Percentiles rank a stretch among this genome's conserved stretches.
Conservation (phyloP, 2,329 filamentous ascomycete species). For the Neonectria magnoliae region DNA sequence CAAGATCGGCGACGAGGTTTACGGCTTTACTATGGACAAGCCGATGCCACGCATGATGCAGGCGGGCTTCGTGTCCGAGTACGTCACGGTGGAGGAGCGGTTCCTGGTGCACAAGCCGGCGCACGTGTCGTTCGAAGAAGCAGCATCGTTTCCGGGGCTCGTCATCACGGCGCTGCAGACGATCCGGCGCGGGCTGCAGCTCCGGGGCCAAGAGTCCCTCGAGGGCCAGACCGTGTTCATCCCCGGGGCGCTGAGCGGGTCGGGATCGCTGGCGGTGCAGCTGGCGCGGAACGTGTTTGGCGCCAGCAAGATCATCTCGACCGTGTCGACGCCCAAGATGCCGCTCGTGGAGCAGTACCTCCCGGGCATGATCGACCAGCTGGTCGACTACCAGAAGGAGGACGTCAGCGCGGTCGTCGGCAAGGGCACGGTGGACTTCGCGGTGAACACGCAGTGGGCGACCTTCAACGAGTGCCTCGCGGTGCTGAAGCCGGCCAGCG, state of each 20-base stretch:
- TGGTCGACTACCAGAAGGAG: slow-evolving; percentile 61
- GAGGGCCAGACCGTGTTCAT: slow-evolving; percentile 63
- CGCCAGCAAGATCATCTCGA: slow-evolving; percentile 59
- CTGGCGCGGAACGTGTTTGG: slow-evolving; percentile 61
- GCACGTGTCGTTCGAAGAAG: slow-evolving; percentile 48
- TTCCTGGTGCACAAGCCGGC: slow-evolving; percentile 49
- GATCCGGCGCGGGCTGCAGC: slow-evolving; percentile 51
- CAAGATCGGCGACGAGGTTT: slow-evolving; percentile 51
- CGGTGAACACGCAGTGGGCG: slow-evolving; percentile 58
- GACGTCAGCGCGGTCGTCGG: slow-evolving; percentile 51
- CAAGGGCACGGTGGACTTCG: slow-evolving; percentile 58
- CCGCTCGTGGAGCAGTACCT: slow-evolving; percentile 53
- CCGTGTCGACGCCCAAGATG: slow-evolving; percentile 63
- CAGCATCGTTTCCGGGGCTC: slow-evolving; percentile 49
- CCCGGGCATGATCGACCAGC: slow-evolving; percentile 57
- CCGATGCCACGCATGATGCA: slow-evolving; percentile 45
- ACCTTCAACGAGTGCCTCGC: slow-evolving; percentile 52
- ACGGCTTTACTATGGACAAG: slow-evolving; percentile 50
- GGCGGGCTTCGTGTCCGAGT: slow-evolving; percentile 53
- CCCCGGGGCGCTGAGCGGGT: slow-evolving; percentile 59
- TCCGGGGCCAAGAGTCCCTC: slow-evolving; percentile 51
- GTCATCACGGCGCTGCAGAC: slow-evolving; percentile 57
- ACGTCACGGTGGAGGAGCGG: slow-evolving; percentile 48
- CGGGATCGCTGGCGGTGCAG: slow-evolving; percentile 58
- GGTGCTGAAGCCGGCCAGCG: slow-evolving; percentile 49